Conservation (phyloP, 2,329 filamentous ascomycete genomes). For the Tympanopsis confertula region DNA sequence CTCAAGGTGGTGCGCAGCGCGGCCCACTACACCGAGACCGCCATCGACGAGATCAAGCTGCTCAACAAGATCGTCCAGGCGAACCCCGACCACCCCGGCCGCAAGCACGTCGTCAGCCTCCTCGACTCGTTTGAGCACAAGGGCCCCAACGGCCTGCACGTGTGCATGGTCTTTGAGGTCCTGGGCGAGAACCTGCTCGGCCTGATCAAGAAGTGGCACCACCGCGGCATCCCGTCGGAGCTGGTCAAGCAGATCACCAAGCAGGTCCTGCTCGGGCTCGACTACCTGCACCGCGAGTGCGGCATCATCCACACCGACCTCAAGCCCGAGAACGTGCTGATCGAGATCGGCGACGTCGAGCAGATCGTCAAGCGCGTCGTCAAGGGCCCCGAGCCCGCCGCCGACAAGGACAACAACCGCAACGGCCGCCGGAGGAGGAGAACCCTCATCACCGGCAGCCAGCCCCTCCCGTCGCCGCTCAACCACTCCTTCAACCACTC, state of each 20-base stretch:
- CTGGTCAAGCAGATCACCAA: conserved; percentile 67
- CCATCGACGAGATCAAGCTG: conserved; percentile 96
- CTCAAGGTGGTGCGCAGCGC: conserved; percentile 96
- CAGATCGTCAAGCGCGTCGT: conserved; percentile 96
- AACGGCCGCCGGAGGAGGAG: conserved; percentile 82
- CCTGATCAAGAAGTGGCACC: conserved; percentile 97
- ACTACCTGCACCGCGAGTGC: conserved; percentile 1
- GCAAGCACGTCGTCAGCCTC: conserved; percentile 88
- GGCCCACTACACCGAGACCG: conserved; percentile 96
- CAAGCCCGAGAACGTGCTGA: conserved; percentile 95
- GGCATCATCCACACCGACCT: conserved; percentile 39
- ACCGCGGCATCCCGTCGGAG: conserved; percentile 88
- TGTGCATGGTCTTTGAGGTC: conserved; percentile 10
- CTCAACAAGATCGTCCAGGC: conserved; percentile 94
- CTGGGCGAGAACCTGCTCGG: conserved; percentile 8
- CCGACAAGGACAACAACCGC: conserved; percentile 55
- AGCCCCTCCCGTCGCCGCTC: conserved; percentile 86
- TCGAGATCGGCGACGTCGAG: conserved; percentile 97
- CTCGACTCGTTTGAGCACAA: conserved; percentile 8
- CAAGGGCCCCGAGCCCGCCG: conserved; percentile 53
- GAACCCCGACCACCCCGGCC: conserved; percentile 86
- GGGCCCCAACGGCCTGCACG: conserved; percentile 11
- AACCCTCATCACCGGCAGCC: conserved; percentile 92
- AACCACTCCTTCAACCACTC: conserved; percentile 49
- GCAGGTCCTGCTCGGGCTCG: not conserved